A percentile compares a stretch with the other conserved stretches of the same genome.
Conservation (phyloP, 345 rosid genomes). For the Lumnitzera littorea region DNA sequence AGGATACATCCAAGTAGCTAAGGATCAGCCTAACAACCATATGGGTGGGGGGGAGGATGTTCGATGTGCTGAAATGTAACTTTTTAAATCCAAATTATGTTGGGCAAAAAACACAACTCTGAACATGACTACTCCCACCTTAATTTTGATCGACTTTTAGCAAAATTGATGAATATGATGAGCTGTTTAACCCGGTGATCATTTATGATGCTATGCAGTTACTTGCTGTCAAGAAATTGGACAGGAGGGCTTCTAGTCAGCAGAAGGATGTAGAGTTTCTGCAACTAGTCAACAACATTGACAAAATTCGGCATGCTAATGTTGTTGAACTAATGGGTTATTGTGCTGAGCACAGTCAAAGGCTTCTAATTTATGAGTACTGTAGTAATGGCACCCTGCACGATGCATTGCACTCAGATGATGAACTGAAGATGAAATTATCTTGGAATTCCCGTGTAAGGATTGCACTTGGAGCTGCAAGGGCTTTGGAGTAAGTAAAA, state of each 20-base stretch:
- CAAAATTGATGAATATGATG: conserved; percentile 1
- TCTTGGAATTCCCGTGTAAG: conserved; percentile 78
- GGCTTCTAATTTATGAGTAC: conserved; percentile 83
- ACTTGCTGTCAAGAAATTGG: conserved; percentile 87
- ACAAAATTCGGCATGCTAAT: conserved; percentile 75
- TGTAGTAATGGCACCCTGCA: conserved; percentile 82
- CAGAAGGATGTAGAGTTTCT: conserved; percentile 74
- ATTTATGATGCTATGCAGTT: conserved; percentile 38
- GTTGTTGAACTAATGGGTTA: conserved; percentile 86
- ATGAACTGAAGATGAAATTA: conserved; percentile 53
- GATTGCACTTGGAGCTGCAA: conserved; percentile 93
- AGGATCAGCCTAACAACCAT: too few species aligned
- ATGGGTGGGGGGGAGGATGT: too few species aligned
- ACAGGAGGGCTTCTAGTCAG: conserved; percentile 54
- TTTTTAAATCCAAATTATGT: too few species aligned
- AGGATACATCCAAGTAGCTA: too few species aligned
- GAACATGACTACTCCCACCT: too few species aligned
- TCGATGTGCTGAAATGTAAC: too few species aligned
- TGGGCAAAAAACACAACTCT: too few species aligned
- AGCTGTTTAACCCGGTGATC: conserved; percentile 7
- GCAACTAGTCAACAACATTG: conserved; percentile 69
- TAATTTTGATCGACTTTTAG: neutral
- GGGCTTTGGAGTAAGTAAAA: conserved; percentile 81
- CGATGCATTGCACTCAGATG: conserved; percentile 78
- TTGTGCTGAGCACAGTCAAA: conserved; percentile 92